Percentiles rank a stretch among this genome's conserved stretches.
These are phyloP conservation scores for Cyphellophora europaea DNA, from an alignment of 2,329 filamentous ascomycete genomes.

Conservation along the genomic window DNA sequence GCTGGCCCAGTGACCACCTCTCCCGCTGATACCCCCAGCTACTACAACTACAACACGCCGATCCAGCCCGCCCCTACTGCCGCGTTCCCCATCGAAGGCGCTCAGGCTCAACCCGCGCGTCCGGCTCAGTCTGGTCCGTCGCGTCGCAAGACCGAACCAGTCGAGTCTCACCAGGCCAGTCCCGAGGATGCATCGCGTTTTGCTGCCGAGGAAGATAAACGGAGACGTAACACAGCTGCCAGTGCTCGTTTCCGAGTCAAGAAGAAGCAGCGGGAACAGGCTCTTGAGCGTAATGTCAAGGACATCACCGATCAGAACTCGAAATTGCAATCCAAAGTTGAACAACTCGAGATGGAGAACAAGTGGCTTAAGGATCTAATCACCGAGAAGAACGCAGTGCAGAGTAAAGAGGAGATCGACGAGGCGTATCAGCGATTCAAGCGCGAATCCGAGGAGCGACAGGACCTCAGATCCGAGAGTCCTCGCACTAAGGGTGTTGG, in stretches of 20 bases:
- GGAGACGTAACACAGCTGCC: constrained; percentile 78
- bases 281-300: constrained; percentile 71
- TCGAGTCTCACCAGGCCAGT: constrained; percentile 26
- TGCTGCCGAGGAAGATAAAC: constrained; percentile 82
- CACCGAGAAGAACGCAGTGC: constrained; percentile 64
- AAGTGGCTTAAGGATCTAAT: constrained; percentile 73
- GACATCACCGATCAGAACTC: constrained; percentile 75
- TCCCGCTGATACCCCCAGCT: constrained; percentile 10
- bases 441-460: constrained; percentile 22
- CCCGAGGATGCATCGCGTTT: constrained; percentile 63
- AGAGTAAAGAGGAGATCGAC: constrained; percentile 31
- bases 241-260: constrained; percentile 85
- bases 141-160: constrained; percentile 8
- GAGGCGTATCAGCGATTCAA: constrained; percentile 31
- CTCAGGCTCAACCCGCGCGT: constrained; percentile 4
- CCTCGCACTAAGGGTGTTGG: constrained; percentile 21
- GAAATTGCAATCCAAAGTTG: constrained; percentile 61
- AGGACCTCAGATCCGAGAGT: constrained; percentile 12
- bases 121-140: constrained; percentile 1
- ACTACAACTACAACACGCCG: constrained; percentile 17
- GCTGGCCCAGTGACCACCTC: constrained; percentile 11
- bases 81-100: constrained; percentile 8
- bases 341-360: constrained; percentile 73
- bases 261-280: constrained; percentile 91
- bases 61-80: constrained; percentile 17